Evolutionary conservation across 1,139 yeast species (phyloP).

Genomic region (Williopsis jadinii): DNA sequence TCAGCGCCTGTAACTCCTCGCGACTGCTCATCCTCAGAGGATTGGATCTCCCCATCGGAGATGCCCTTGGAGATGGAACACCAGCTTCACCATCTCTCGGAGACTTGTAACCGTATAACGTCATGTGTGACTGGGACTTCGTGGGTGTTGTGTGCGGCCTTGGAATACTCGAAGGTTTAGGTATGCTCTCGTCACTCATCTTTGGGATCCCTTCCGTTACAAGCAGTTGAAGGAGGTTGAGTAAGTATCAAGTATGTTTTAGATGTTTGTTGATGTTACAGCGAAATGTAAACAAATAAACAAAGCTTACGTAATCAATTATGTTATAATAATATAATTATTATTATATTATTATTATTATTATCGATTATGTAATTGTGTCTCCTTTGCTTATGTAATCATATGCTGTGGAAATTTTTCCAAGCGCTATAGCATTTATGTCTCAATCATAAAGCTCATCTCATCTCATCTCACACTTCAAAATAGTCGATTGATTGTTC

Average conservation of each 20-base stretch:
- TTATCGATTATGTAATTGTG: no score
- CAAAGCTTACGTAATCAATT: not conserved
- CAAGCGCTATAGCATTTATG: no score
- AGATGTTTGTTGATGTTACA: not conserved
- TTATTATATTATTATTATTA: no score
- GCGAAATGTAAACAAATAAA: not conserved
- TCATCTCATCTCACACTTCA: no score
- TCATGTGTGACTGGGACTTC: constrained; percentile 9
- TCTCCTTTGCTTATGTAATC: not conserved
- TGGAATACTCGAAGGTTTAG: constrained; percentile 16
- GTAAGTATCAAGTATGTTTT: not conserved
- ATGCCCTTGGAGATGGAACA: constrained; percentile 1
- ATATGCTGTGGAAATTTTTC: not conserved
- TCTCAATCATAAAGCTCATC: no score
- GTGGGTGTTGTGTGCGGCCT: constrained; percentile 16
- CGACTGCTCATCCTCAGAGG: constrained; percentile 1
- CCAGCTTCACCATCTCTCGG: constrained; percentile 3
- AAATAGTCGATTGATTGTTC: no score
- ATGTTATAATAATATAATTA: no score
- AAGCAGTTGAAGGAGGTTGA: no score
- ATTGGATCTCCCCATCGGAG: no score
- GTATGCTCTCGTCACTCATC: no score
- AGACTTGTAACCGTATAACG: constrained; percentile 10
- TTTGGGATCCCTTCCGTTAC: no score
- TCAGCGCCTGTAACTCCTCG: constrained; percentile 4